Evolutionary conservation across 164 flowering plant genomes (phyloP).

Genomic region (Pachysandra terminalis): DNA sequence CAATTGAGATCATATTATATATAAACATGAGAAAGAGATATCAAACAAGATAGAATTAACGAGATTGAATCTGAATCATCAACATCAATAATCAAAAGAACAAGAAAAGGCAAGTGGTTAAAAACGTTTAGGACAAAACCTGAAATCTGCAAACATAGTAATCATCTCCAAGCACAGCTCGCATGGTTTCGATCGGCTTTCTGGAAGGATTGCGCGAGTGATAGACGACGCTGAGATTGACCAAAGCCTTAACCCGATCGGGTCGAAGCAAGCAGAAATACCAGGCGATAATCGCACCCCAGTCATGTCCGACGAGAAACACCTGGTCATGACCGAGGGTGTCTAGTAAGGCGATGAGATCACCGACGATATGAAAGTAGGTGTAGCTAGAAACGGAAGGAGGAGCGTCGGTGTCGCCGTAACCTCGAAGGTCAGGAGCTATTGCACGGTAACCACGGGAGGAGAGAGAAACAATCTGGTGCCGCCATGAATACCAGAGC

Average conservation of each 20-base stretch:
- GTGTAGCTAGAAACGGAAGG: slow-evolving; percentile 38
- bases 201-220: slow-evolving; percentile 36
- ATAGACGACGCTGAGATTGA: slow-evolving; percentile 44
- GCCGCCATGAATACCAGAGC: slow-evolving; percentile 64
- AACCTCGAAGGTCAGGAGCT: slow-evolving; percentile 83
- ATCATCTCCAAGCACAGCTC: slow-evolving; percentile 51
- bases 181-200: slow-evolving; percentile 32
- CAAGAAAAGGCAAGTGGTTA: too few species aligned
- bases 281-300: slow-evolving; percentile 76
- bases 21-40: too few species aligned
- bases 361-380: slow-evolving; percentile 58
- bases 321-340: slow-evolving; percentile 44
- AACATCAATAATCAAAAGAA: neutral
- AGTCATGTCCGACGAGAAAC: slow-evolving; percentile 71
- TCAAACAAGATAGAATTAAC: too few species aligned
- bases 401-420: slow-evolving; percentile 74
- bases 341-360: slow-evolving; percentile 57
- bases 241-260: slow-evolving; percentile 58
- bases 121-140: slow-evolving; percentile 22
- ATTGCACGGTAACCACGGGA: slow-evolving; percentile 46
- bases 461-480: slow-evolving; percentile 52
- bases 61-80: too few species aligned
- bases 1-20: too few species aligned
- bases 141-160: slow-evolving; percentile 68
- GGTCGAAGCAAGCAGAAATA: slow-evolving; percentile 53